A percentile compares a stretch with the other conserved stretches of the same genome.
phyloP scores from a whole-genome alignment of 2,329 filamentous ascomycete genomes.

The Elsinoe arachidis region DNA sequence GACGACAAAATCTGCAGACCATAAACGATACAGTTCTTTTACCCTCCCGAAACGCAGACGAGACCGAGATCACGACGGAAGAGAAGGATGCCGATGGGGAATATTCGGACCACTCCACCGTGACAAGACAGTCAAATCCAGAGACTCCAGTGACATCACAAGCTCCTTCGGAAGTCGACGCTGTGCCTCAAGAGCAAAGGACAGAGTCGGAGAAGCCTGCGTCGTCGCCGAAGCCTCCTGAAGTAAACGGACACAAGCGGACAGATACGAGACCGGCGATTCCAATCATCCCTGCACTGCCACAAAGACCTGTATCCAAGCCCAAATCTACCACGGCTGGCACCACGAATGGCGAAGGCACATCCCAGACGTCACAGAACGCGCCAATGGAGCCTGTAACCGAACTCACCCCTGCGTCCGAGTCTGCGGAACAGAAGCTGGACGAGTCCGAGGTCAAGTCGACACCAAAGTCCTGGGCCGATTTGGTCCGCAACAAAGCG shows the following conservation, averaged over 20 bases:
- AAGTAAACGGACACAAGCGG: slow-evolving; percentile 27
- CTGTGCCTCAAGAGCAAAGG: slow-evolving; percentile 22
- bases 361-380: slow-evolving; percentile 2
- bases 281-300: slow-evolving; percentile 44
- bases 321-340: slow-evolving; percentile 30
- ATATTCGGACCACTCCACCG: slow-evolving; percentile 37
- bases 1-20: slow-evolving; percentile 32
- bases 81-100: slow-evolving; percentile 21
- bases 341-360: neutral
- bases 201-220: neutral
- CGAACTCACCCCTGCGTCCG: slow-evolving; percentile 15
- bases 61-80: slow-evolving; percentile 20
- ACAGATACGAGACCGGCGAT: slow-evolving; percentile 38
- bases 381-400: slow-evolving; percentile 23
- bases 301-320: slow-evolving; percentile 33
- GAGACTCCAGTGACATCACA: slow-evolving; percentile 53
- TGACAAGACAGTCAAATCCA: slow-evolving; percentile 37
- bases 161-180: slow-evolving; percentile 47
- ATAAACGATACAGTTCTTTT: slow-evolving; percentile 40
- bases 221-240: slow-evolving; percentile 25
- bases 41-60: slow-evolving; percentile 37
- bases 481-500: slow-evolving; percentile 51
- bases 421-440: slow-evolving; percentile 26
- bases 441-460: slow-evolving; percentile 28
- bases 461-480: slow-evolving; percentile 55